A percentile compares a stretch with the other conserved stretches of the same genome.
phyloP scores from a whole-genome alignment of 1,284 basidiomycete species.

The Peniophora sp. region DNA sequence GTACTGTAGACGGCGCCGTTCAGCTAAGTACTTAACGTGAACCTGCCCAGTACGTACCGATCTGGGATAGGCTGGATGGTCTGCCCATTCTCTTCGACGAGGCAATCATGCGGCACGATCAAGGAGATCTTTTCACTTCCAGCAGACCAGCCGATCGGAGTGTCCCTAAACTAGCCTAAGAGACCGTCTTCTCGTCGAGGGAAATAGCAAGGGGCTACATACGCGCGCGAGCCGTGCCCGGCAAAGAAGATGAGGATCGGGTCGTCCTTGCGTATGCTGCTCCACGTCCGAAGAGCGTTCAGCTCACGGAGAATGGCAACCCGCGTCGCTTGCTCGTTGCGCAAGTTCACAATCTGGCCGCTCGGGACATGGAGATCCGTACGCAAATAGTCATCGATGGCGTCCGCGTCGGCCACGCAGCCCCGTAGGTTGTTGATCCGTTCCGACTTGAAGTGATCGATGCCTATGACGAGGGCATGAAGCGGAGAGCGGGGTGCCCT shows the following conservation, averaged over 20 bases:
- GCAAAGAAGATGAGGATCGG: slow-evolving; percentile 1
- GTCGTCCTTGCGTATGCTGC: not conserved
- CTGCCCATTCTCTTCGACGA: not conserved
- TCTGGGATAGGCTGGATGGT: not conserved
- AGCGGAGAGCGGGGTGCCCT: too few species aligned
- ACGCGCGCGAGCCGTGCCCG: not conserved
- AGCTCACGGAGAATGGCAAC: not conserved
- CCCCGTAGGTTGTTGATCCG: not conserved
- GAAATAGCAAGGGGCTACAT: too few species aligned
- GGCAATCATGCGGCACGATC: not conserved
- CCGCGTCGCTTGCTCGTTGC: not conserved
- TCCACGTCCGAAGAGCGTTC: not conserved
- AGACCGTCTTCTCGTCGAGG: too few species aligned
- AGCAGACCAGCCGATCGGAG: not conserved
- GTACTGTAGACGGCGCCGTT: not conserved
- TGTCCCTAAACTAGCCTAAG: too few species aligned
- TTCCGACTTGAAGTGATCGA: not conserved
- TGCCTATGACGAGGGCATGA: not conserved
- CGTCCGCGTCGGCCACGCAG: not conserved
- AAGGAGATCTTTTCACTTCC: not conserved
- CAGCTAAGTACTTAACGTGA: not conserved
- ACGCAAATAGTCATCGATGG: not conserved
- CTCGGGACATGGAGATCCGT: not conserved
- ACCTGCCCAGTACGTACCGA: not conserved
- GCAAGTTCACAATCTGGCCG: not conserved